Evolutionary conservation across 805 yeast genomes (phyloP).

Genomic region (Cyberlindnera mycetangii): DNA sequence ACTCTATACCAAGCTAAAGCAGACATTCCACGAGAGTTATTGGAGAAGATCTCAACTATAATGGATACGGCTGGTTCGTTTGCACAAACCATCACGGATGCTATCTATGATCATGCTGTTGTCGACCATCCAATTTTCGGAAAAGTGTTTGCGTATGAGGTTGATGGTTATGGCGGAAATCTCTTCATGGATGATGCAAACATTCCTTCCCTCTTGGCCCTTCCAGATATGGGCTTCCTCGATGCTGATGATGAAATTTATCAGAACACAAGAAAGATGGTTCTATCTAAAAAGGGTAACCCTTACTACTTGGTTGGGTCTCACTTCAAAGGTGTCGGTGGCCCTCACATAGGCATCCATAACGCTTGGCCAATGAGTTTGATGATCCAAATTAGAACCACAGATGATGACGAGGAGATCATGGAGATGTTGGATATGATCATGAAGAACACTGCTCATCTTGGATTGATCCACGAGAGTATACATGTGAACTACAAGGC

Average conservation of each 20-base stretch:
- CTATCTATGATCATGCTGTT: conserved; percentile 62
- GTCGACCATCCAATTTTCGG: conserved; percentile 70
- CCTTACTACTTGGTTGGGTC: conserved; percentile 72
- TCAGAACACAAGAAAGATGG: conserved; percentile 76
- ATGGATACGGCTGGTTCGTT: conserved; percentile 32
- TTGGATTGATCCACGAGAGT: conserved; percentile 85
- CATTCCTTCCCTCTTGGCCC: conserved; percentile 73
- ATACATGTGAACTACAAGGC: conserved; percentile 56
- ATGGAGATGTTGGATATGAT: conserved; percentile 43
- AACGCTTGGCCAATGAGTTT: conserved; percentile 92
- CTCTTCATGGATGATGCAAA: conserved; percentile 89
- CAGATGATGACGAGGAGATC: conserved; percentile 71
- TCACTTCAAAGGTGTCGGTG: conserved; percentile 76
- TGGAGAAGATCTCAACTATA: conserved; percentile 32
- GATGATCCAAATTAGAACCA: conserved; percentile 71
- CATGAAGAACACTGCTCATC: conserved; percentile 60
- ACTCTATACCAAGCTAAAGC: conserved; percentile 24
- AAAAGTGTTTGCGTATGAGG: conserved; percentile 80
- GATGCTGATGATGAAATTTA: conserved; percentile 53
- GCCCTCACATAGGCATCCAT: conserved; percentile 81
- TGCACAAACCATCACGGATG: conserved; percentile 44
- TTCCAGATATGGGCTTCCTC: conserved; percentile 76
- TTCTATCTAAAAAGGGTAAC: conserved; percentile 64
- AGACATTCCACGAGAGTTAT: conserved; percentile 14
- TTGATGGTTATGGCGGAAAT: conserved; percentile 80